Percentiles rank a stretch among this genome's conserved stretches.
These are phyloP conservation scores for Calonectria crousiana DNA, from an alignment of 2,329 filamentous ascomycete genomes.

Conservation along the genomic window DNA sequence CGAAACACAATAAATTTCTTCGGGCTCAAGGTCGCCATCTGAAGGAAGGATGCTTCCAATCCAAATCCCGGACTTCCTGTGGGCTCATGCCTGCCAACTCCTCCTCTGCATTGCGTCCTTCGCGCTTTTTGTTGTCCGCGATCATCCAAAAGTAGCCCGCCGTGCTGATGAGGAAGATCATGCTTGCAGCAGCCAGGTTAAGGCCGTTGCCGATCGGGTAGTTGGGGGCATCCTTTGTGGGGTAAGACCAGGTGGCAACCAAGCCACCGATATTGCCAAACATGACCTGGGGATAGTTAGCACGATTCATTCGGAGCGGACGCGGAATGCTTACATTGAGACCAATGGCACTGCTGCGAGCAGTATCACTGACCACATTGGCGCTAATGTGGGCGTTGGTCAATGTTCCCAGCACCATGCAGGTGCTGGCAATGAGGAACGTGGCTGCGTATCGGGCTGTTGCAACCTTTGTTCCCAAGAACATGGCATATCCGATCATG, in stretches of 20 bases:
- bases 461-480: slow-evolving; percentile 62
- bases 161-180: slow-evolving; percentile 64
- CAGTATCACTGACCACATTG: slow-evolving; percentile 75
- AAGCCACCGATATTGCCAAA: slow-evolving; percentile 69
- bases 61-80: slow-evolving; percentile 69
- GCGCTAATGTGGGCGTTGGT: slow-evolving; percentile 73
- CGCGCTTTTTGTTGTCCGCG: slow-evolving; percentile 71
- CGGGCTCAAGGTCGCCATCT: slow-evolving; percentile 60
- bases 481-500: slow-evolving; percentile 75
- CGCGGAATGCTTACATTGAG: slow-evolving; percentile 37
- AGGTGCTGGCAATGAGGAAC: slow-evolving; percentile 71
- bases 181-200: slow-evolving; percentile 73
- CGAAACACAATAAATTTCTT: not conserved
- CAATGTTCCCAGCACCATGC: slow-evolving; percentile 71
- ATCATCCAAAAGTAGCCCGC: slow-evolving; percentile 70
- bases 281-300: slow-evolving; percentile 39
- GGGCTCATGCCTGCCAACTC: slow-evolving; percentile 68
- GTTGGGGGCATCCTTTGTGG: slow-evolving; percentile 72
- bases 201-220: slow-evolving; percentile 75
- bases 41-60: slow-evolving; percentile 77
- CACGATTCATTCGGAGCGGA: not conserved
- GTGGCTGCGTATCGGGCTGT: slow-evolving; percentile 71
- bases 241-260: slow-evolving; percentile 73
- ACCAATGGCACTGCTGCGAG: slow-evolving; percentile 72
- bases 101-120: slow-evolving; percentile 64